Evolutionary conservation across 2,329 filamentous ascomycete genomes (phyloP).

Genomic region (Cladosporium sp.): DNA sequence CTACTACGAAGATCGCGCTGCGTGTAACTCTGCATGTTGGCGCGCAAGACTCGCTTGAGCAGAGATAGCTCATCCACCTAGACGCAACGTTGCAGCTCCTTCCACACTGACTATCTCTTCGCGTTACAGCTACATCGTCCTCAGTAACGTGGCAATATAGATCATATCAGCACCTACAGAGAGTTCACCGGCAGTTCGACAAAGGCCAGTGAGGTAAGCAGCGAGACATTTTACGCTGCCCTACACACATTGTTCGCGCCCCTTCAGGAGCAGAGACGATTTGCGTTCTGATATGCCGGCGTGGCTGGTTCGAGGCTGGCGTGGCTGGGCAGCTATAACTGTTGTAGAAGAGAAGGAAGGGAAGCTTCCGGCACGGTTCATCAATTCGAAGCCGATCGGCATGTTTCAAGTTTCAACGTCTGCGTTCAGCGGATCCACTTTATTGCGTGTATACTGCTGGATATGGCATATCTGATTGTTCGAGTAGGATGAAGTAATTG

Average conservation of each 20-base stretch:
- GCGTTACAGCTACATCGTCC: neutral
- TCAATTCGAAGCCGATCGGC: conserved; percentile 1
- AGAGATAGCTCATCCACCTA: neutral
- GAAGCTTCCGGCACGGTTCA: neutral
- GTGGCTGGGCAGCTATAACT: neutral
- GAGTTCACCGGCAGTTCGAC: neutral
- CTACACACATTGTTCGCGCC: neutral
- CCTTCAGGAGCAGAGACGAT: neutral
- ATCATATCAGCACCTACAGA: neutral
- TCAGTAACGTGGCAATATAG: neutral
- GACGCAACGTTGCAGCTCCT: neutral
- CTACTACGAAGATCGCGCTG: neutral
- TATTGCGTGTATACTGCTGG: neutral
- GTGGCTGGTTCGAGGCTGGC: neutral
- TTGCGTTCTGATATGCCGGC: neutral
- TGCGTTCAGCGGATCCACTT: neutral
- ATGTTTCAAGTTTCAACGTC: conserved; percentile 2
- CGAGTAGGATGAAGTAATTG: neutral
- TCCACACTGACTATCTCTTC: neutral
- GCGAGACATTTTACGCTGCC: neutral
- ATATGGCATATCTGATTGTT: neutral
- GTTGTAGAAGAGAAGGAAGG: neutral
- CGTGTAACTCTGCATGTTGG: neutral
- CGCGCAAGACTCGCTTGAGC: neutral
- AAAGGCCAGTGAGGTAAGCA: neutral